Evolutionary conservation across 108 stramenopile genomes (phyloP).

Genomic region (Seminavis robusta): DNA sequence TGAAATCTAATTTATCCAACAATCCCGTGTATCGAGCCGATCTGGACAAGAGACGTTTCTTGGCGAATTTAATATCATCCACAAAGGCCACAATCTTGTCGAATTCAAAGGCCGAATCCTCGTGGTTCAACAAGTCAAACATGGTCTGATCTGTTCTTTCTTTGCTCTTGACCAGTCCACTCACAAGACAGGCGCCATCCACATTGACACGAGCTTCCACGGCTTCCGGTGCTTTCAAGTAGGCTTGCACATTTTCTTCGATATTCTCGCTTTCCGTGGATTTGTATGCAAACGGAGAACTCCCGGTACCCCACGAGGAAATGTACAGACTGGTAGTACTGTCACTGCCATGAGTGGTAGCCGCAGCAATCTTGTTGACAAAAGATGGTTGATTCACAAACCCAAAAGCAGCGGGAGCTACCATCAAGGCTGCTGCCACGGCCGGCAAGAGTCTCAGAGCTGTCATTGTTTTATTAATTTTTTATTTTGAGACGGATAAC

Average conservation of each 20-base stretch:
- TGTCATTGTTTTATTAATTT: too few relatives aligned
- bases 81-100: constrained; percentile 81
- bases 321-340: constrained; percentile 33
- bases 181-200: constrained; percentile 40
- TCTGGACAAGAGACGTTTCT: constrained; percentile 84
- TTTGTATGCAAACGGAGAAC: constrained; percentile 6
- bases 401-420: too few relatives aligned
- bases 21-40: constrained; percentile 89
- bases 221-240: constrained; percentile 31
- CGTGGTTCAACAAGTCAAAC: constrained; percentile 85
- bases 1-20: constrained; percentile 78
- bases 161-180: constrained; percentile 31
- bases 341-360: too few relatives aligned
- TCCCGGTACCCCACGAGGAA: constrained; percentile 47
- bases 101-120: constrained; percentile 74
- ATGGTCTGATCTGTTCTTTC: constrained; percentile 74
- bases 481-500: too few relatives aligned
- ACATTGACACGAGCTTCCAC: constrained; percentile 43
- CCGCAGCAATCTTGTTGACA: too few relatives aligned
- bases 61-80: constrained; percentile 61
- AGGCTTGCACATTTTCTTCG: constrained; percentile 44
- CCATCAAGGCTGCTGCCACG: too few relatives aligned
- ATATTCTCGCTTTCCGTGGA: constrained; percentile 14
- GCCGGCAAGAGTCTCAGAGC: too few relatives aligned
- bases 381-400: too few relatives aligned